These are phyloP conservation scores for Barnettozyma vustinii DNA, from an alignment of 805 yeast genomes.

Conservation along the genomic window DNA sequence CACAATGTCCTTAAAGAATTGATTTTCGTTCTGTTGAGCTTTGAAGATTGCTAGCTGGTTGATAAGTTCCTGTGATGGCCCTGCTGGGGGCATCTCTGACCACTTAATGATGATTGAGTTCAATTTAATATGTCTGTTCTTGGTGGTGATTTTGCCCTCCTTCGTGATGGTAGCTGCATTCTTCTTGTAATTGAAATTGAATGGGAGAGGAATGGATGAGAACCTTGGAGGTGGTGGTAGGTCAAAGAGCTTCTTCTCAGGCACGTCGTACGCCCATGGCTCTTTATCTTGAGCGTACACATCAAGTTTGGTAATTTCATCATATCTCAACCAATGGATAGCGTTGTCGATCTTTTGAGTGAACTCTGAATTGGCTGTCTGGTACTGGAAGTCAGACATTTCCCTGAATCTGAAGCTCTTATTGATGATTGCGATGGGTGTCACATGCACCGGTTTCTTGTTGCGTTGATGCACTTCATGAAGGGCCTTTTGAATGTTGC, in stretches of 20 bases:
- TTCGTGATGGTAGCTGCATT: slow-evolving; percentile 50
- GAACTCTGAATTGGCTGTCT: slow-evolving; percentile 52
- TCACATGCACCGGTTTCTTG: slow-evolving; percentile 35
- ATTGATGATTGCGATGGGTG: slow-evolving; percentile 64
- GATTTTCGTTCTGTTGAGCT: slow-evolving; percentile 27
- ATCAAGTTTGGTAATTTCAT: slow-evolving; percentile 34
- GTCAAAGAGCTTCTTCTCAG: slow-evolving; percentile 33
- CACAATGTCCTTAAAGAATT: slow-evolving; percentile 26
- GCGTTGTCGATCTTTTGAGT: slow-evolving; percentile 35
- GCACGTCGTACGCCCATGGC: slow-evolving; percentile 28
- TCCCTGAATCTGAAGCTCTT: slow-evolving; percentile 74
- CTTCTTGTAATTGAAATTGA: slow-evolving; percentile 69
- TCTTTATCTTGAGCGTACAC: slow-evolving; percentile 28
- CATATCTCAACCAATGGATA: slow-evolving; percentile 37
- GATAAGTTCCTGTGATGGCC: slow-evolving; percentile 45
- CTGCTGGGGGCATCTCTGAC: slow-evolving; percentile 41
- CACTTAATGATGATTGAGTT: slow-evolving; percentile 49
- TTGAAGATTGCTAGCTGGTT: slow-evolving; percentile 35
- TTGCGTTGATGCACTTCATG: slow-evolving; percentile 27
- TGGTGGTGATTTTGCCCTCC: slow-evolving; percentile 44
- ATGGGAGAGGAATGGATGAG: slow-evolving; percentile 71
- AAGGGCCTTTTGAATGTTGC: slow-evolving; percentile 39
- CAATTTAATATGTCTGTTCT: slow-evolving; percentile 42
- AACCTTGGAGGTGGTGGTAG: slow-evolving; percentile 85
- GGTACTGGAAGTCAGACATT: slow-evolving; percentile 81